These are phyloP conservation scores for Globisporangium megalacanthum DNA, from an alignment of 352 stramenopile genomes.

Conservation along the genomic window DNA sequence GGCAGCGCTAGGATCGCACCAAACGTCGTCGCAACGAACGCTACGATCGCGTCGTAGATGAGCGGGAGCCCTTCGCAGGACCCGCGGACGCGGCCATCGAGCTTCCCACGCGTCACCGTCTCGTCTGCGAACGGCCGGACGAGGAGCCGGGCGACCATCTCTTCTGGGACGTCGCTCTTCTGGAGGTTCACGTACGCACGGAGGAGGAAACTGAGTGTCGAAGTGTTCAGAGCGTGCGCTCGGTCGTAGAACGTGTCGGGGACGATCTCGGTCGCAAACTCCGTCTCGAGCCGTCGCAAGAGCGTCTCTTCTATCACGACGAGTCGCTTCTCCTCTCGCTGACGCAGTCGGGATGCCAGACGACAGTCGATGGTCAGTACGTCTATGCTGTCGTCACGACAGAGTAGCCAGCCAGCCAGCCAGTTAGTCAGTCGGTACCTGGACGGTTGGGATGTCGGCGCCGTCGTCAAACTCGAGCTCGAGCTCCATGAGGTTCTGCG, in stretches of 20 bases:
- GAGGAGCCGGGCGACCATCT: constrained; percentile 74
- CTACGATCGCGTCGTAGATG: constrained; percentile 68
- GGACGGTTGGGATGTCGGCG: constrained; percentile 57
- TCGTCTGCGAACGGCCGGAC: constrained; percentile 77
- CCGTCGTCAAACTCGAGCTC: constrained; percentile 73
- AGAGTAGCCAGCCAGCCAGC: background rate
- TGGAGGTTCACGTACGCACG: constrained; percentile 73
- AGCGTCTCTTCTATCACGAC: constrained; percentile 66
- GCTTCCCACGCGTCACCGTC: constrained; percentile 64
- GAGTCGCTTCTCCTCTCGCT: constrained; percentile 70
- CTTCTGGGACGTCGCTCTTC: constrained; percentile 70
- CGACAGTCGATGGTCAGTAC: too few species aligned
- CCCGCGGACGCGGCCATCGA: constrained; percentile 63
- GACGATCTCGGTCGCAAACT: constrained; percentile 83
- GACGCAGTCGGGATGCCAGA: background rate
- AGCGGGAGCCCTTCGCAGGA: constrained; percentile 70
- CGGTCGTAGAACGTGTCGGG: constrained; percentile 85
- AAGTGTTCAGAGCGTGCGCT: constrained; percentile 61
- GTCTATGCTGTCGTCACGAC: too few species aligned
- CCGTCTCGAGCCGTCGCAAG: constrained; percentile 67
- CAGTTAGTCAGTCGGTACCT: constrained; percentile 25
- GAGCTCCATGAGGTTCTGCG: constrained; percentile 68
- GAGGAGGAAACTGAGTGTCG: constrained; percentile 63
- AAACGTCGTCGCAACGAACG: constrained; percentile 75
- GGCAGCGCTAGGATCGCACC: constrained; percentile 44